Conservation (phyloP, 2,329 filamentous ascomycete species). For the Pseudogymnoascus destructans region DNA sequence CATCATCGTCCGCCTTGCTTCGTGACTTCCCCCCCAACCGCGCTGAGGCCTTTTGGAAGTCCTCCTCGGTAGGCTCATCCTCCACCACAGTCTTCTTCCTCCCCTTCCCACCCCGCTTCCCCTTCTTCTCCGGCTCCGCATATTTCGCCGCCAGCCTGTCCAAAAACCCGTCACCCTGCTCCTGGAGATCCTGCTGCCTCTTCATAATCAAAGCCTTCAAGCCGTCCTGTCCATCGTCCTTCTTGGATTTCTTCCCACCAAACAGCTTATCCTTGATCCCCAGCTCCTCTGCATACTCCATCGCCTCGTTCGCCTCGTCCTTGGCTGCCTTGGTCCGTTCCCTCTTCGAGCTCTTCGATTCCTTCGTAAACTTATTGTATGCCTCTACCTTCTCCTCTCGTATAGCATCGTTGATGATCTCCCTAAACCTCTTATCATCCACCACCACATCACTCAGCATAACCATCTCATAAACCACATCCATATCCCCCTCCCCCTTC, state of each 20-base stretch:
- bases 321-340: slow-evolving; percentile 47
- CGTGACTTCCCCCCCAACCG: slow-evolving; percentile 28
- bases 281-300: slow-evolving; percentile 60
- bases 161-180: slow-evolving; percentile 43
- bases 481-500: slow-evolving; percentile 60
- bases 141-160: slow-evolving; percentile 71
- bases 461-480: slow-evolving; percentile 62
- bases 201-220: slow-evolving; percentile 64
- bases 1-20: not conserved
- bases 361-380: slow-evolving; percentile 58
- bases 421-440: slow-evolving; percentile 75
- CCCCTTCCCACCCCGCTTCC: slow-evolving; percentile 35
- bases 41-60: slow-evolving; percentile 43
- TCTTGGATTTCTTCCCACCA: slow-evolving; percentile 32
- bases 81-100: slow-evolving; percentile 49
- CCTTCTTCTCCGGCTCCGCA: slow-evolving; percentile 26
- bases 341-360: slow-evolving; percentile 52
- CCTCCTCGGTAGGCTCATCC: slow-evolving; percentile 45
- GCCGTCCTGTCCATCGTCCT: slow-evolving; percentile 34
- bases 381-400: slow-evolving; percentile 49
- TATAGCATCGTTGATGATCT: slow-evolving; percentile 73
- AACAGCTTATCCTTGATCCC: slow-evolving; percentile 61
- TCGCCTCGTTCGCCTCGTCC: slow-evolving; percentile 59
- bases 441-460: slow-evolving; percentile 76
- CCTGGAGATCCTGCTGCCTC: slow-evolving; percentile 47